Evolutionary conservation across 176 grass and related monocot genomes (phyloP).

Genomic region (Triticum dicoccoides): DNA sequence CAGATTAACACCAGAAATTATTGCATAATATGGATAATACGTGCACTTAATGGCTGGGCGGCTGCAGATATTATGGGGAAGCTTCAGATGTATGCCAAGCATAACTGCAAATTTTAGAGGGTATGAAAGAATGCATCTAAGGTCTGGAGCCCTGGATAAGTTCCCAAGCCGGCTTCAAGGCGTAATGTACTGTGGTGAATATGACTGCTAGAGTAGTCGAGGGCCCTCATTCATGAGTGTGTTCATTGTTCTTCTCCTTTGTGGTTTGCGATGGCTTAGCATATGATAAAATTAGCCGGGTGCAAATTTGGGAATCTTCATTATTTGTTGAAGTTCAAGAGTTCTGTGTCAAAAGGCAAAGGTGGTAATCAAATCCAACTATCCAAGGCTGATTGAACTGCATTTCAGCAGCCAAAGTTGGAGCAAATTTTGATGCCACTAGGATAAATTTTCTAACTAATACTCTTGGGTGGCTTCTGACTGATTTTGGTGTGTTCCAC

Average conservation of each 20-base stretch:
- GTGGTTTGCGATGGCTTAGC: slow-evolving; percentile 21
- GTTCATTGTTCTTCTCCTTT: slow-evolving; percentile 1
- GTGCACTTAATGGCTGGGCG: background rate
- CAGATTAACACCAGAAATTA: background rate
- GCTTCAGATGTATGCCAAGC: no score
- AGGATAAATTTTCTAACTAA: slow-evolving; percentile 19
- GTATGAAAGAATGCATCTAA: slow-evolving; percentile 10
- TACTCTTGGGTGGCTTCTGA: background rate
- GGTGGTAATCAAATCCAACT: background rate
- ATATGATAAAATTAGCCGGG: slow-evolving; percentile 11
- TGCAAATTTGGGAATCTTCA: background rate
- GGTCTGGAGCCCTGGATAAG: background rate
- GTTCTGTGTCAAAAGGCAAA: background rate
- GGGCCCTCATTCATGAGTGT: background rate
- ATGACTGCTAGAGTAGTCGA: background rate
- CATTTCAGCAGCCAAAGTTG: slow-evolving; percentile 13
- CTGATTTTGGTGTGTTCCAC: background rate
- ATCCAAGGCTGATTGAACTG: slow-evolving; percentile 11
- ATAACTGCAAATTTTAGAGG: background rate
- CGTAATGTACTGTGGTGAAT: background rate
- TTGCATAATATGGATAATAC: background rate
- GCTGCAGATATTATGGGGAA: background rate
- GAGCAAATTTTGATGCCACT: background rate
- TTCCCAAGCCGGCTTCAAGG: no score
- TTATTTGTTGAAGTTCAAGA: slow-evolving; percentile 18